phyloP scores from a whole-genome alignment of 495 filamentous ascomycete genomes.

The Podospora sp. region DNA sequence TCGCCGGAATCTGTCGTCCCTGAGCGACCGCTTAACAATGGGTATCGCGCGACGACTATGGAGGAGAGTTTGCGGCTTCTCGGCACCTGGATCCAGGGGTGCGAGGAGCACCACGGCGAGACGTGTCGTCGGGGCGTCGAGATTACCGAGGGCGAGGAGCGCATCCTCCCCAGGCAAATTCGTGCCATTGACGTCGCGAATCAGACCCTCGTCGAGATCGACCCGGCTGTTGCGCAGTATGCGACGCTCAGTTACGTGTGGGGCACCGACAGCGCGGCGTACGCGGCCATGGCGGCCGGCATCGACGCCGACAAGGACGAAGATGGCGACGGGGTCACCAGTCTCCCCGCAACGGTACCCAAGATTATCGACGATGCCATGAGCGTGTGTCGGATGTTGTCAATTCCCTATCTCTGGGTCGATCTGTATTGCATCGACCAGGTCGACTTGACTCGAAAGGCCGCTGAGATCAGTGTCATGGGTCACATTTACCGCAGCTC shows the following conservation, averaged over 20 bases:
- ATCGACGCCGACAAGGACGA: neutral
- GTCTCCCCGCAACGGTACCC: neutral
- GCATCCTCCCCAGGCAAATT: neutral
- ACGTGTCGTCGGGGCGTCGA: neutral
- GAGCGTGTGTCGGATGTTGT: neutral
- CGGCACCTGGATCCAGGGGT: neutral
- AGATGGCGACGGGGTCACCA: too few relatives aligned
- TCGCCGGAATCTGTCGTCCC: conserved; percentile 1
- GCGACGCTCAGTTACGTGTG: conserved; percentile 9
- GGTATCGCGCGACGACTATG: neutral
- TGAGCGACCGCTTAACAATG: neutral
- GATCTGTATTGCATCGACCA: conserved; percentile 11
- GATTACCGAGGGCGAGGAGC: too few relatives aligned
- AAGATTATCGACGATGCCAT: conserved; percentile 9
- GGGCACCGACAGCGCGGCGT: neutral
- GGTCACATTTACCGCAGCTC: neutral
- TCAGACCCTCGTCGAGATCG: neutral
- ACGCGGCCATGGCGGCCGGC: neutral
- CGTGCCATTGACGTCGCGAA: neutral
- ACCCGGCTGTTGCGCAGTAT: neutral
- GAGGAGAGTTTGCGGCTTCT: neutral
- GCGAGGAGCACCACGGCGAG: neutral
- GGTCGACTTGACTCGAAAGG: neutral
- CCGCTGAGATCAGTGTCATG: neutral
- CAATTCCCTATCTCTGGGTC: conserved; percentile 5